A percentile compares a stretch with the other conserved stretches of the same genome.
Evolutionary conservation across 129 eudicot genomes (phyloP).

Genomic region (Lonicera japonica): DNA sequence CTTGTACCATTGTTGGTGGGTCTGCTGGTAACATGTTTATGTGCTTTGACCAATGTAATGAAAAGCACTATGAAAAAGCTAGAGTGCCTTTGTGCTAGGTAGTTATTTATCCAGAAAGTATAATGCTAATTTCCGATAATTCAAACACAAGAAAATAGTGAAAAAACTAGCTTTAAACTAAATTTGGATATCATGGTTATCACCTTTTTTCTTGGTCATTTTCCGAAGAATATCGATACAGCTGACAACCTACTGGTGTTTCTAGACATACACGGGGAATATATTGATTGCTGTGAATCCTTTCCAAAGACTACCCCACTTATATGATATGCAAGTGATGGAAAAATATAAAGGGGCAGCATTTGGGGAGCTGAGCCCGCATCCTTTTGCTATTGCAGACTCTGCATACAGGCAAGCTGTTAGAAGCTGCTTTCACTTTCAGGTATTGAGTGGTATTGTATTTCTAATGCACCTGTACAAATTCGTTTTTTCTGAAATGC

Average conservation of each 20-base stretch:
- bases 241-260: slow-evolving; percentile 21
- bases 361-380: slow-evolving; percentile 86
- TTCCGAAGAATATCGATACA: background rate
- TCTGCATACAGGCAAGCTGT: slow-evolving; percentile 71
- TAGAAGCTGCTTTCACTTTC: background rate
- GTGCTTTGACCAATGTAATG: no score
- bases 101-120: no score
- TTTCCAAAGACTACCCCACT: slow-evolving; percentile 67
- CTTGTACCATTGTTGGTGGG: background rate
- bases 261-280: slow-evolving; percentile 90
- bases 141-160: no score
- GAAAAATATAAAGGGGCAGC: slow-evolving; percentile 64
- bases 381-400: slow-evolving; percentile 93
- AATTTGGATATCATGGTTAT: background rate
- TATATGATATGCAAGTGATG: slow-evolving; percentile 62
- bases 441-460: background rate
- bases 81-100: no score
- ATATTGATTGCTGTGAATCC: slow-evolving; percentile 95
- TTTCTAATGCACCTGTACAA: background rate
- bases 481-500: background rate
- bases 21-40: no score
- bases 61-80: no score
- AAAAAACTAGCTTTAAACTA: no score
- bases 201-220: slow-evolving; percentile 4
- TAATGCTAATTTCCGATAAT: no score